Evolutionary conservation across 2,329 filamentous ascomycete species (phyloP), one percentile per base, ranked within the genome.

Genomic region (Xylaria hypoxylon): DNA sequence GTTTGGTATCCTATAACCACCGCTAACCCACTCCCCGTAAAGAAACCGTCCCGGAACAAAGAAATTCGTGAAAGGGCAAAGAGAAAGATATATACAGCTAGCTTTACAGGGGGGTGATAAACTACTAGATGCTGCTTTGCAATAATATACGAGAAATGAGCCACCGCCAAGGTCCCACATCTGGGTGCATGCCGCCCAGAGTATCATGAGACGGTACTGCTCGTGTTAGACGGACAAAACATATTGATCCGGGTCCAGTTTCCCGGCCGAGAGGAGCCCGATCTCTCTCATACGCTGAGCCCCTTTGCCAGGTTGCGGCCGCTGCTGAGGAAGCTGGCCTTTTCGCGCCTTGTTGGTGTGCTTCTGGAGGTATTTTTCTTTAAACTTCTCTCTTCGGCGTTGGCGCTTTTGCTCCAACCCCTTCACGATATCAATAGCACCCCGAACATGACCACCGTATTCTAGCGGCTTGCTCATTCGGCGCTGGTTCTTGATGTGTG

Each of bases 351-450:
- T 92, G 77, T 93, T 90, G 82, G 92, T 96, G 76, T 95, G 91
- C 78, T 97, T 96, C 74, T 94, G 91, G 77, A 92, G 91, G 72
- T 90, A 87, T 77, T 93, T 92, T 62, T 78, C 77, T 59, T 76
- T 73, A 75, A 94, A 92, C 80, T 97, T 97, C 80, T 98, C 94
- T 81, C 92, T 94, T 73, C 96, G 92, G 70, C 96, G 90, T 81
- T 96, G 92, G 28, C 94, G 91, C 83, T 97, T 98, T 80, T 92
- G 91, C 82, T 99, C 96, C 1, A 99, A 87, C 8, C 96, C 96
- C 79, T 97, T 97, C 80, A 97, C 92, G 68, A 97, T 99, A 79
- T 98, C 96, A 72, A 99, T 96, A 40, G 96, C 94, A n/a, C 94
- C 93, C 69, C 96, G 92, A 10, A 93, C 87, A 70, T 96, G 93